A percentile compares a stretch with the other conserved stretches of the same genome.
phyloP scores from a whole-genome alignment of 2,329 filamentous ascomycete species.

The Plectosphaerella cucumerina region DNA sequence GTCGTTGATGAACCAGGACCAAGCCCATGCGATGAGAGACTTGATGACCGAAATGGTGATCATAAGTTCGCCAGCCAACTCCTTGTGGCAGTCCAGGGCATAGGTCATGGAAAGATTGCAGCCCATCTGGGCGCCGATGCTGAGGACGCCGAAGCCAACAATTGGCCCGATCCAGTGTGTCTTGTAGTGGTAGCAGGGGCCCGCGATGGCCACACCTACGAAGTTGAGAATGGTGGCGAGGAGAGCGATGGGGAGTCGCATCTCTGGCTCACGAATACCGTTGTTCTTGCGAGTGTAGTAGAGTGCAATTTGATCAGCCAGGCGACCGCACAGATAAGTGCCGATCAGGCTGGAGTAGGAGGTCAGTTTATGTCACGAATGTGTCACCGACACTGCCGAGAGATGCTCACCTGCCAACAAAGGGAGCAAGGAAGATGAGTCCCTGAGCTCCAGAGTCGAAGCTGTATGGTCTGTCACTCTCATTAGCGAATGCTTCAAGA shows the following conservation, averaged over 20 bases:
- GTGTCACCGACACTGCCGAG: not conserved
- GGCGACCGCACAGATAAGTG: slow-evolving; percentile 25
- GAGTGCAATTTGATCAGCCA: slow-evolving; percentile 29
- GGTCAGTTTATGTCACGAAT: not conserved
- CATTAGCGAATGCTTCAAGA: not conserved
- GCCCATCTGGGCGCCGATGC: slow-evolving; percentile 14
- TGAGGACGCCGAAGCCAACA: slow-evolving; percentile 13
- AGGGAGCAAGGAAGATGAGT: not conserved
- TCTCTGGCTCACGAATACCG: slow-evolving; percentile 34
- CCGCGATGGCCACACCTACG: slow-evolving; percentile 9
- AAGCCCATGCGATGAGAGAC: not conserved
- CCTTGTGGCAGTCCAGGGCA: slow-evolving; percentile 14
- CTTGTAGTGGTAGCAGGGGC: slow-evolving; percentile 3
- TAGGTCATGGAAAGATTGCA: slow-evolving; percentile 16
- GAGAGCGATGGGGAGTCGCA: slow-evolving; percentile 22
- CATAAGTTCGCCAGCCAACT: slow-evolving; percentile 13
- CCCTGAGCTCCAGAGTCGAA: not conserved
- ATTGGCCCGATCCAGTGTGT: slow-evolving; percentile 15
- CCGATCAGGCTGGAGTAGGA: slow-evolving; percentile 17
- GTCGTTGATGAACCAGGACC: not conserved
- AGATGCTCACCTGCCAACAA: not conserved
- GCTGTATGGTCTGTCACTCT: not conserved
- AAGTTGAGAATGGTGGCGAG: slow-evolving; percentile 11
- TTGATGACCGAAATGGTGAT: slow-evolving; percentile 5
- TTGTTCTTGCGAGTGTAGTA: slow-evolving; percentile 25